Evolutionary conservation across 2,329 filamentous ascomycete genomes (phyloP), one percentile per base, ranked within the genome.

Genomic region (Arthrocladium fulminans): DNA sequence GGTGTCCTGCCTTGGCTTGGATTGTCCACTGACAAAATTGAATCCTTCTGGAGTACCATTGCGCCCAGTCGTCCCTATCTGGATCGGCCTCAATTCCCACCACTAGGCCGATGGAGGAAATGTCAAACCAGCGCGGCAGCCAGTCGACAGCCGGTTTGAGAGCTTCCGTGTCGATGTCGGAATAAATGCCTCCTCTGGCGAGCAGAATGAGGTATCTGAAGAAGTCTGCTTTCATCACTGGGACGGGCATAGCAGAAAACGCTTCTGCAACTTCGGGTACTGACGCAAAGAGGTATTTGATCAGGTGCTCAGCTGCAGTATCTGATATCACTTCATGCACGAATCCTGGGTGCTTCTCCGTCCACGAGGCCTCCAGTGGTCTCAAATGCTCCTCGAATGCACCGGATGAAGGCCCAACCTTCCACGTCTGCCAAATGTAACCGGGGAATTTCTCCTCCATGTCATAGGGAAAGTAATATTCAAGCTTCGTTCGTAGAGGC

Each of bases 11-110:
- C 67, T 98, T 98, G 49, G 86, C 74, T 67, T 97, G 90, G 54
- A 98, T 96, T 1, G 92, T 98, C 92, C 92, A 98, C 66, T 98
- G 92, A 69, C 92, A 98, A 68, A 98, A 97, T 65, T 97, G 92
- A 52, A 98, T 89, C 54, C 90, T 80, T 51, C 92, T 84, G 54
- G 88, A 92, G 72, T 97, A 98, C 92, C 90, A 97, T 1, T 95
- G 74, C 29, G 80, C 77, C 92, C 92, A 98, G 65, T 98, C 92
- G 2, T 80, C 78, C 41, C 92, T 80, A 66, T 97, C 88, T 0
- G 92, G 88, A 63, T 98, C 92, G 3, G 92, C 92, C 71, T 98
- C 92, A 56, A 98, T 96, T 51, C 92, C 92, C 60, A 97, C 76
- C 32, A 98, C 83, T 54, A 98, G 74, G 8, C 92, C 92, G 57